Evolutionary conservation across 345 rosid species (phyloP).

Genomic region (Linum trigynum): DNA sequence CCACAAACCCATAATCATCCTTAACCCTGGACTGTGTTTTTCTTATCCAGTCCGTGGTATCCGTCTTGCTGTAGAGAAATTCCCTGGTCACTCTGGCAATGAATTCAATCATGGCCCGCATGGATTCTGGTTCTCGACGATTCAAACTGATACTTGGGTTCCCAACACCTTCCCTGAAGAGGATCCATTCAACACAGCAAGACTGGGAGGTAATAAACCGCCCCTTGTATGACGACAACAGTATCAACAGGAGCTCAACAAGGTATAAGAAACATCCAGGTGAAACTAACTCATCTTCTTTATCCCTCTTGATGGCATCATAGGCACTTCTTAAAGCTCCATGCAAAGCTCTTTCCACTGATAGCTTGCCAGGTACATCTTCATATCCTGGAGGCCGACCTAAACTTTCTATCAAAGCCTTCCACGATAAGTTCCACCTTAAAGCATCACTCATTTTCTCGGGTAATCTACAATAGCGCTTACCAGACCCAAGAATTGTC

Average conservation of each 20-base stretch:
- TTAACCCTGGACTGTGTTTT: constrained; percentile 1
- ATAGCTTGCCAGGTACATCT: no score
- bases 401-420: constrained; percentile 19
- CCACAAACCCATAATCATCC: constrained; percentile 15
- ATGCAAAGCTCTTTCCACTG: constrained; percentile 14
- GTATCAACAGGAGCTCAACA: constrained; percentile 30
- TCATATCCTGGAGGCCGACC: no score
- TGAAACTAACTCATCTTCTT: constrained; percentile 20
- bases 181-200: constrained; percentile 35
- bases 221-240: constrained; percentile 13
- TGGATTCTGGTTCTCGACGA: constrained; percentile 1
- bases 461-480: background rate
- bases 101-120: constrained; percentile 2
- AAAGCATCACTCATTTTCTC: constrained; percentile 9
- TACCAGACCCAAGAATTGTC: constrained; percentile 34
- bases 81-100: background rate
- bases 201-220: constrained; percentile 19
- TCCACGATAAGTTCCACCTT: constrained; percentile 24
- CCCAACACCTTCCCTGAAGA: constrained; percentile 15
- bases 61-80: constrained; percentile 12
- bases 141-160: background rate
- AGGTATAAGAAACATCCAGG: constrained; percentile 41
- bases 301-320: constrained; percentile 22
- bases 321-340: constrained; percentile 26
- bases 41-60: constrained; percentile 25